Percentiles rank a stretch among this genome's conserved stretches.
Conservation (phyloP, 2,329 filamentous ascomycete species). For the Dichotomopilus funicola region DNA sequence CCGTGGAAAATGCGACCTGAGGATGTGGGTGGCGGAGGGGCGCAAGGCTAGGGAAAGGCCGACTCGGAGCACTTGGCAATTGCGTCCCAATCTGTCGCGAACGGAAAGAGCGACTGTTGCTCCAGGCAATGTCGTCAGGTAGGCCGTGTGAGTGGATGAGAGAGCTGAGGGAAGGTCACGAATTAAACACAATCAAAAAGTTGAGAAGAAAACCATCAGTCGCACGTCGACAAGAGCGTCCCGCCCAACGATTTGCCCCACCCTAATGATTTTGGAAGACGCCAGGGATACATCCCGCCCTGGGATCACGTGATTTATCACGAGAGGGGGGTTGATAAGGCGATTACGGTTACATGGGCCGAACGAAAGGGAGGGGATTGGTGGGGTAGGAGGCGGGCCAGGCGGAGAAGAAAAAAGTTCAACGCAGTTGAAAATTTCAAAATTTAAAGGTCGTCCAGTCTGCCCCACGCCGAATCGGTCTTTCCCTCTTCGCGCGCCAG, state of each 20-base stretch:
- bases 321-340: slow-evolving; percentile 12
- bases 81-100: slow-evolving; percentile 9
- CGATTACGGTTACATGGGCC: slow-evolving; percentile 9
- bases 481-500: slow-evolving; percentile 20
- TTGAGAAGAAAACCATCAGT: slow-evolving; percentile 16
- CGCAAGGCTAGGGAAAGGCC: slow-evolving; percentile 11
- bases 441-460: slow-evolving; percentile 21
- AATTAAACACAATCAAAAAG: slow-evolving; percentile 3
- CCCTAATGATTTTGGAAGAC: not conserved
- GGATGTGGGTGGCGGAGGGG: not conserved
- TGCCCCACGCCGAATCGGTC: slow-evolving; percentile 24
- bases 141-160: not conserved
- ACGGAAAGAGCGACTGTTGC: slow-evolving; percentile 24
- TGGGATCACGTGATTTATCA: slow-evolving; percentile 18
- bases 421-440: slow-evolving; percentile 24
- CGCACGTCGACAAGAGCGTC: slow-evolving; percentile 13
- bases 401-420: slow-evolving; percentile 22
- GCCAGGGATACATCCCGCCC: not conserved
- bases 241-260: slow-evolving; percentile 9
- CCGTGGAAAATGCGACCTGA: slow-evolving; percentile 10
- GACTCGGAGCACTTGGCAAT: not conserved
- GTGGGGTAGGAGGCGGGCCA: slow-evolving; percentile 19
- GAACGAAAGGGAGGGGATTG: slow-evolving; percentile 11
- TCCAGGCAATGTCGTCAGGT: slow-evolving; percentile 24
- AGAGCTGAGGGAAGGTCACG: slow-evolving; percentile 12